Evolutionary conservation across 2,329 filamentous ascomycete genomes (phyloP), one percentile per base, ranked within the genome.

Genomic region (Trichoderma endophyticum): DNA sequence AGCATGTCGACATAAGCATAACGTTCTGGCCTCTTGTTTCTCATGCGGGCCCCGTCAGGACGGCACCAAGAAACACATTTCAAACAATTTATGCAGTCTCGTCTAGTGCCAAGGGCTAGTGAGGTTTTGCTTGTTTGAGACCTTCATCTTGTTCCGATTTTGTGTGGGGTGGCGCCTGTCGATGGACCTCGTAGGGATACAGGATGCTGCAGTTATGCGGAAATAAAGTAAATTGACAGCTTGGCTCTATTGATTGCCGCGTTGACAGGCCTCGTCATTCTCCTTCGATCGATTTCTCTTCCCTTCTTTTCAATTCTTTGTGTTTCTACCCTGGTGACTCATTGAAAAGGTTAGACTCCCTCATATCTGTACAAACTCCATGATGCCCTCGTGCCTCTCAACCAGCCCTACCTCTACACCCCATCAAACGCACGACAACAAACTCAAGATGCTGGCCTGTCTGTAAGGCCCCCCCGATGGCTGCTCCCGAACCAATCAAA

Each of bases 1-100:
- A 73, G 62, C 7, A 71, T 57, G 39, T 36, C 60, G 61, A 72
- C 68, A 72, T 72, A 71, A 73, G 75, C 75, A 76, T 76, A 73
- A 75, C 43, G 72, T 72, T 75, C 74, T 73, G 70, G 72, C 74
- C 73, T 73, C 30, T 34, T 39, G 63, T 57, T 72, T 72, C 64
- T 72, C 12, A 63, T 69, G 57, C 64, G 28, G 28, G 39, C 43
- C 43, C 54, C 59, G 68, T 70, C 24, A 51, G 36, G 43, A 43
- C 43, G 60, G 68, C 68, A 71, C 59, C 30, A 56, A 43, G 60
- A 71, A 71, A 64, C 68, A 26, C 59, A 63, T 48, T 63, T 63
- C 68, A 64, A 71, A 63, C 68, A 56, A 56, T 56, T 56, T 15
- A 71, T 54, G 68, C 68, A 34, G 30, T 36, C 32, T 30, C 32